Base-by-base conservation (phyloP, 768 basidiomycete genomes). In the Leccinum sublutescens region DNA sequence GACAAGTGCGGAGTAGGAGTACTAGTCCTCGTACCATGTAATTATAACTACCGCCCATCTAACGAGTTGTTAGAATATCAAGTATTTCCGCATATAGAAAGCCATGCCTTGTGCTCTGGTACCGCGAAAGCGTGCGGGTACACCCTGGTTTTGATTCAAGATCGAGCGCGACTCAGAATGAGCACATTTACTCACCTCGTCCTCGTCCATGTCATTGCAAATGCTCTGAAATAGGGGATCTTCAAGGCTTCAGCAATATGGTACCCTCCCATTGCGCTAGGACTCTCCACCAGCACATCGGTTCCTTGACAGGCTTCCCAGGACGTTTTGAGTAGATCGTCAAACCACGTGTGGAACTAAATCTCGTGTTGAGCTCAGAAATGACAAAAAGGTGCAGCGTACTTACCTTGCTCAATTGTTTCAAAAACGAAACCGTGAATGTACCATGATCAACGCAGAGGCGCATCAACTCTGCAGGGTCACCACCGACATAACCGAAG, bases 121-220 rank as follows among this genome's bases (percentile, higher is more conserved):
- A 98, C 97, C 14, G 95, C 97, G 66, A 99, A 96, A 2, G 96
- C 95, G 70, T 98, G 96, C 2, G 97, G 96, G 73, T 98, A 99
- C 6, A 91, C 95, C 68, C 91, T 90, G 53, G 45, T 57, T 54
- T 58, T 58, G 47, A 38, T 29, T 66, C 43, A 50, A 55, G 14
- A 48, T 56, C 29, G 25, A 50, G 25, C 12, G 6, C 23, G 29
- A 45, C 19, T 55, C 21, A 36, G 38, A 52, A 45, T 12, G 21
- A 57, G 15, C 47, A 25, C 21, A 51, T 19, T 19, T 38, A 36
- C 43, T 61, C 27, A 83, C 89, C 94, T 84, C 27, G 96, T 98
- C 55, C 96, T 83, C 12, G 93, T 89, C 95, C 96, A 98, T 0
- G 92, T 93, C 97, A 98, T 98, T 0, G 95, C 96, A 71, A 98